Percentiles rank a stretch among this genome's conserved stretches.
Conservation (phyloP, 2,329 filamentous ascomycete genomes). For the Penicillium sp. region DNA sequence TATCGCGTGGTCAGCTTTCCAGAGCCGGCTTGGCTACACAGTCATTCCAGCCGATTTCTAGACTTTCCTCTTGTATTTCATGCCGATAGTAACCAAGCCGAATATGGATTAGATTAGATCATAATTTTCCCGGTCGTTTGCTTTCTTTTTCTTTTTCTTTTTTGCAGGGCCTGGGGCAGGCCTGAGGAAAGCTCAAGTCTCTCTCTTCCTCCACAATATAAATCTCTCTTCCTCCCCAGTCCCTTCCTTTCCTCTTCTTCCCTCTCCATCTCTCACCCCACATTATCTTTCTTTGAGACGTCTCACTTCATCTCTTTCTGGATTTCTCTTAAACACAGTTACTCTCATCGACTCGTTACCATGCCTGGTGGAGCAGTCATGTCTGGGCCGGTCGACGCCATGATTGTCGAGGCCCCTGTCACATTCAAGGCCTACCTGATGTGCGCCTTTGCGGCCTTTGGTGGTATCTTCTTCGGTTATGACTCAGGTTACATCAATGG, state of each 20-base stretch:
- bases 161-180: neutral
- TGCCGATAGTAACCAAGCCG: neutral
- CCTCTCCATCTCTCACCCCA: neutral
- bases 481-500: slow-evolving; percentile 51
- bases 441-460: slow-evolving; percentile 54
- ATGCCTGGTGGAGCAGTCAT: slow-evolving; percentile 23
- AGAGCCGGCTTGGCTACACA: slow-evolving; percentile 4
- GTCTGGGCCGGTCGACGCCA: slow-evolving; percentile 41
- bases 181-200: neutral
- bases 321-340: neutral
- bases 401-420: slow-evolving; percentile 51
- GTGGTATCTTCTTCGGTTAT: slow-evolving; percentile 54
- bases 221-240: neutral
- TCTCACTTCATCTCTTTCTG: neutral
- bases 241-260: neutral
- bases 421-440: slow-evolving; percentile 53
- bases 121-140: neutral
- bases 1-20: neutral
- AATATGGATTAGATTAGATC: neutral
- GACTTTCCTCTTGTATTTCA: neutral
- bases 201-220: neutral
- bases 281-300: neutral
- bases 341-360: slow-evolving; percentile 1
- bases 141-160: neutral
- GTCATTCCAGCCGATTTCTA: neutral